Conservation (phyloP, 495 filamentous ascomycete genomes). For the Penicillium lividum region DNA sequence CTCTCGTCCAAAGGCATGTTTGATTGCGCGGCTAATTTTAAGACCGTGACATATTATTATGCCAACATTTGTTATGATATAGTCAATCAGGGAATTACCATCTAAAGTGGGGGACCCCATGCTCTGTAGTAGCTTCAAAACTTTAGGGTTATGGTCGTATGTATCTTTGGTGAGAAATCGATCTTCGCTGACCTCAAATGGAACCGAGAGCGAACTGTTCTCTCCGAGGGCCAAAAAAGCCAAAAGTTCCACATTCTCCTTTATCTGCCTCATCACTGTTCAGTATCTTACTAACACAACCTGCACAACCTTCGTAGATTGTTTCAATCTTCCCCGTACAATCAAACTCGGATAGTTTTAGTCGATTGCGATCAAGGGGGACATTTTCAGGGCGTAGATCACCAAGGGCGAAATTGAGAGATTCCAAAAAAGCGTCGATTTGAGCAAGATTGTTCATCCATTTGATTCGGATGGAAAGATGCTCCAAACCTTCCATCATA, state of each 20-base stretch:
- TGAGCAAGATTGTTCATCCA: conserved; percentile 45
- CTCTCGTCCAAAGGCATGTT: conserved; percentile 8
- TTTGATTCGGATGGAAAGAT: conserved; percentile 31
- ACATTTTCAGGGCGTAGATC: conserved; percentile 38
- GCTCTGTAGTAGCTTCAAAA: conserved; percentile 36
- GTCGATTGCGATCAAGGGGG: conserved; percentile 27
- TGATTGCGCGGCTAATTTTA: conserved; percentile 32
- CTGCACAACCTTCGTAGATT: conserved; percentile 28
- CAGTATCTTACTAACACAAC: conserved; percentile 33
- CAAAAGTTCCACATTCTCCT: conserved; percentile 28
- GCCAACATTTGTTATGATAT: conserved; percentile 42
- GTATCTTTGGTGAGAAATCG: conserved; percentile 34
- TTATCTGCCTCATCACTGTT: conserved; percentile 25
- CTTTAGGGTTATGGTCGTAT: conserved; percentile 35
- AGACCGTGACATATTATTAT: conserved; percentile 35
- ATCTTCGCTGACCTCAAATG: conserved; percentile 41
- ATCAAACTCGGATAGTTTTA: conserved; percentile 37
- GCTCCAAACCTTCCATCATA: conserved; percentile 33
- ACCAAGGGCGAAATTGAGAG: conserved; percentile 38
- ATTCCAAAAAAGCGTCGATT: conserved; percentile 41
- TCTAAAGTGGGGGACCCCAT: conserved; percentile 39
- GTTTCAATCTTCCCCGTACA: conserved; percentile 30
- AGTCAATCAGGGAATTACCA: conserved; percentile 35
- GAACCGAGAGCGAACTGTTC: conserved; percentile 44
- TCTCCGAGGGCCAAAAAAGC: conserved; percentile 34